Conservation (phyloP, 1,284 basidiomycete genomes). For the Puccinia horiana region DNA sequence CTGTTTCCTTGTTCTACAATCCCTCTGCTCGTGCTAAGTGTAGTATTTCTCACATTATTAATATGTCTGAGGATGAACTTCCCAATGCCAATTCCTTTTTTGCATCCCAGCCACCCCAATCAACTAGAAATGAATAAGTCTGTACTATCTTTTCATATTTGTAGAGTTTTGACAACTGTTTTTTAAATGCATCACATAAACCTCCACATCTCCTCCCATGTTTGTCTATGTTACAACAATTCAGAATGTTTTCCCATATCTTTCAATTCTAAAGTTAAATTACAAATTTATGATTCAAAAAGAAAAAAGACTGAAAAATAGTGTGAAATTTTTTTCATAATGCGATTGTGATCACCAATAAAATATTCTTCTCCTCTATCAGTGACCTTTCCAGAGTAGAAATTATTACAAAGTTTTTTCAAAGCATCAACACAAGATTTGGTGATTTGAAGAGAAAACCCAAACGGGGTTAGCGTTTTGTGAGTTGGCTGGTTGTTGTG, state of each 20-base stretch:
- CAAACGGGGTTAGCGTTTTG: too few relatives aligned
- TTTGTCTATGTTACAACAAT: too few relatives aligned
- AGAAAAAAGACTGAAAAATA: too few relatives aligned
- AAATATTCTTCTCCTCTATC: too few relatives aligned
- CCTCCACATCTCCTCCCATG: too few relatives aligned
- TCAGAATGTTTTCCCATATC: too few relatives aligned
- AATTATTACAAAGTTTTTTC: background rate
- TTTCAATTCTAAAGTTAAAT: too few relatives aligned
- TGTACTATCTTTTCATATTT: background rate
- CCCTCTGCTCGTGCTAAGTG: too few relatives aligned
- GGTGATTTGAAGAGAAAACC: background rate
- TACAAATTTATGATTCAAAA: too few relatives aligned
- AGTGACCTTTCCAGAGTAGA: background rate
- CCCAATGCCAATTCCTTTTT: background rate
- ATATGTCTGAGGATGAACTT: background rate
- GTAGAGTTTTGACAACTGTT: too few relatives aligned
- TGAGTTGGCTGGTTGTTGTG: background rate
- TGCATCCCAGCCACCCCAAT: background rate
- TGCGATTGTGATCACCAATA: conserved; percentile 56
- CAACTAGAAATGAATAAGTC: background rate
- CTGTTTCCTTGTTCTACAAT: background rate
- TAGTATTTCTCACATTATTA: background rate
- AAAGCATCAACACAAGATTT: background rate
- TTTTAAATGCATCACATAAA: too few relatives aligned
- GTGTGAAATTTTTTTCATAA: too few relatives aligned